Evolutionary conservation across 2,329 filamentous ascomycete species (phyloP), one percentile per base, ranked within the genome.

Genomic region (Dactylellina parvicollis): DNA sequence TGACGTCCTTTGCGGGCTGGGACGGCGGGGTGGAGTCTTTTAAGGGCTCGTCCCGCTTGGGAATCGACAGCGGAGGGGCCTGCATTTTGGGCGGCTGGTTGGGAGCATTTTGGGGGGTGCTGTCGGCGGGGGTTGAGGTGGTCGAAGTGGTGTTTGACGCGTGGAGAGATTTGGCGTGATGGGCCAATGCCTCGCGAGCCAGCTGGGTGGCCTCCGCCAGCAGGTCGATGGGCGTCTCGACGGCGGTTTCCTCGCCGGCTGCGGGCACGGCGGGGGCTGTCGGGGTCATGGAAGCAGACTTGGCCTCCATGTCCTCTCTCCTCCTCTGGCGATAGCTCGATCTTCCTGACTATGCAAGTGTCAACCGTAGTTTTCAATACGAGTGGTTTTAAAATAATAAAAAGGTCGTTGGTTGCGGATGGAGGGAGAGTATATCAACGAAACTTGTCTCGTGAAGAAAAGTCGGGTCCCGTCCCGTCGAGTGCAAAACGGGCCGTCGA

Each of bases 161-260:
- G n/a, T 44, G 38, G 54, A 28, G 28, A 30, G 38, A 26, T 57
- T 57, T 66, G 42, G 66, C 52, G 44, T 62, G 54, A 46, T 61
- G 42, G 24, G 67, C 67, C 67, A 72, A 65, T 72, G 67, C 67
- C 30, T 72, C 67, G 67, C 67, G 67, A 65, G 67, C 67, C 30
- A 72, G 67, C 52, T 65, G 50, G 38, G 67, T 72, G 32, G 67
- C 67, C 67, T 72, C 67, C 9, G 67, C 67, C 42, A 72, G 42
- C 32, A 72, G 36, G 16, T 65, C 67, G 67, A 72, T 72, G 57
- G 67, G 50, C n/a, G 56, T 62, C 3, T 64, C 57, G 32, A 52
- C 59, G 42, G 60, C 18, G 38, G 55, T 52, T 7, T 40, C 46
- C 12, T 55, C 47, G 42, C 32, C 18, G 16, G 34, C 28, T 18